Base-by-base conservation (phyloP, 768 basidiomycete species). In the Mycena rosella region DNA sequence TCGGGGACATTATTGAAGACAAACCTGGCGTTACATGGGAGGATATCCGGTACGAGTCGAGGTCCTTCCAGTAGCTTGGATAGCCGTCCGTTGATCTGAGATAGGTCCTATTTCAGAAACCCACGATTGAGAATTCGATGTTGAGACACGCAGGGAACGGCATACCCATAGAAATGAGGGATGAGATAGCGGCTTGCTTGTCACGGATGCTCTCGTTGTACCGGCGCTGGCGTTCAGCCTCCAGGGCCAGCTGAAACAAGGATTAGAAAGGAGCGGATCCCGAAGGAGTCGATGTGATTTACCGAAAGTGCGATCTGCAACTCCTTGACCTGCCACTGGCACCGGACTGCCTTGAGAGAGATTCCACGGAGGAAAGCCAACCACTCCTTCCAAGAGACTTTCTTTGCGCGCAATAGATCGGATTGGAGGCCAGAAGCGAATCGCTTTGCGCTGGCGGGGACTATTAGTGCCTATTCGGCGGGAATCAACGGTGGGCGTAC, bases 161-260 rank as follows among this genome's bases (percentile, higher is more conserved):
- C 45, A 8, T 11, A 60, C 58, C 61, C 52, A 44, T 32, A 13
- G 61, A 53, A 54, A 24, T 22, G 7, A 62, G 51, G 5, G 60
- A 63, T 9, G 61, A 49, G 4, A 64, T 55, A 26, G 51, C 55
- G 15, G 36, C 22, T 29, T 36, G 63, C 34, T 57, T 64, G 27
- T 57, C 63, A 8, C 47, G 47, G 27, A 64, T 64, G 34, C 10
- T 40, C 32, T 56, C 63, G 47, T 36, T 63, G 26, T 63, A 63
- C 18, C 53, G 61, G 4, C 54, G 54, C 63, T 64, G 63, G 45
- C 55, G 63, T 36, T 63, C 53, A 20, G 52, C 42, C 53, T 63
- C 61, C 17, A 63, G 32, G n/a, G 52, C 51, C 30, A 63, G 30
- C 61, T 63, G 40, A 42, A 30, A 17, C 3, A n/a, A 11, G 5